Evolutionary conservation across 2,329 filamentous ascomycete genomes (phyloP), one percentile per base, ranked within the genome.

Genomic region (Neoscytalidium dimidiatum): DNA sequence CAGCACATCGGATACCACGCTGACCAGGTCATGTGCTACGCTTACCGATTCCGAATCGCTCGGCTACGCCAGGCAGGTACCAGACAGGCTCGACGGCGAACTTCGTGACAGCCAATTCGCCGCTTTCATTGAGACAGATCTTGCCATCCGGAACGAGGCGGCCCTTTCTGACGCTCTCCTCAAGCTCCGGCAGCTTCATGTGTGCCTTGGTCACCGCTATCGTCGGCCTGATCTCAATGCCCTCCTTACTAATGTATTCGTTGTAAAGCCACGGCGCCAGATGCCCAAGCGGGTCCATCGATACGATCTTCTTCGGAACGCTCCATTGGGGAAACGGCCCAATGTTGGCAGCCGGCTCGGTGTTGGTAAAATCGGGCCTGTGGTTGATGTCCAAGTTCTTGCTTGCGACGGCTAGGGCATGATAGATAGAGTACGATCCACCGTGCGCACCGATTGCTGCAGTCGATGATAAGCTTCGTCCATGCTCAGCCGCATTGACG

Each of bases 141-240:
- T 94, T 95, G 60, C 95, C 94, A 76, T 99, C 95, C 0, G 86
- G 85, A 6, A 85, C 80, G 1, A 98, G 83, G 69, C 92, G 86
- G 3, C 94, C 94, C 53, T 85, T 85, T 65, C 86, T 88, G 3
- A 99, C 93, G 69, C 92, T 95, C 31, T 96, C 90, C 70, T 94
- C 92, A 46, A 99, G 86, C 77, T 99, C 95, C 0, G 95, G 92
- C n/a, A 98, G 82, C 82, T 92, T 95, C 94, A 97, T 97, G 74
- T 96, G 93, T 29, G 94, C 94, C 72, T 91, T 92, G 0, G 94
- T 97, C 60, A 97, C 87, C 14, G 94, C 94, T 76, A 96, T 97
- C 0, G 93, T 96, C 4, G 94, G 94, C 43, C 93, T 86, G 68
- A 96, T 91, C 74, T 97, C 92, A 38, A 96, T 86, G 70, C 92